Evolutionary conservation across 208 protist genomes (phyloP).

Genomic region (Zelonia costaricensis): DNA sequence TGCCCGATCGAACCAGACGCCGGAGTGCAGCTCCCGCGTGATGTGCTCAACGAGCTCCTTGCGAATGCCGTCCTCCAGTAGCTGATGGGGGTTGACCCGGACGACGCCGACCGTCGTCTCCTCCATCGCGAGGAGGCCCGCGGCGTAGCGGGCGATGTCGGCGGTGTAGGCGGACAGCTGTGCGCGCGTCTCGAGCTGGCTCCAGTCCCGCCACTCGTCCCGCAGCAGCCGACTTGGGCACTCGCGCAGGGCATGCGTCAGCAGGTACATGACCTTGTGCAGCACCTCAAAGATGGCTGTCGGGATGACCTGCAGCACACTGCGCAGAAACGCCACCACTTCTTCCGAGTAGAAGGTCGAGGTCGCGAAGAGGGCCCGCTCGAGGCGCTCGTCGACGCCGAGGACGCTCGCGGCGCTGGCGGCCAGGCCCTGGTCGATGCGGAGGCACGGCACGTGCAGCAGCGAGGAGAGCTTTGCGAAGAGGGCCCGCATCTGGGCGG

Average conservation of each 20-base stretch:
- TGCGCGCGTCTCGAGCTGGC: conserved; percentile 91
- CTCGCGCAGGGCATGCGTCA: conserved; percentile 81
- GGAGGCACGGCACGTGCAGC: conserved; percentile 94
- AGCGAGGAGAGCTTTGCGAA: conserved; percentile 97
- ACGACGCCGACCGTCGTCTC: conserved; percentile 97
- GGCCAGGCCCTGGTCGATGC: conserved; percentile 83
- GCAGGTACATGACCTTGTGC: conserved; percentile 93
- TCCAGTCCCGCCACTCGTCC: conserved; percentile 75
- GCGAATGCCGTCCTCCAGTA: conserved; percentile 98
- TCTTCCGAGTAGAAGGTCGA: conserved; percentile 94
- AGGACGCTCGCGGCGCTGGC: conserved; percentile 24
- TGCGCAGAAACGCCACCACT: conserved; percentile 92
- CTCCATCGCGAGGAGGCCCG: conserved; percentile 98
- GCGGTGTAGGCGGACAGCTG: conserved; percentile 89
- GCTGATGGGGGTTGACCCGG: conserved; percentile 94
- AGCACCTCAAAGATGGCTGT: conserved; percentile 95
- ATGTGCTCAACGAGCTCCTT: conserved; percentile 93
- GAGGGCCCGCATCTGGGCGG: conserved; percentile 94
- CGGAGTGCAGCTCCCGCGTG: conserved; percentile 65
- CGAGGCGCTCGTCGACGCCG: conserved; percentile 51
- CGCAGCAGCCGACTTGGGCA: conserved; percentile 72
- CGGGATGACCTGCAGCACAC: conserved; percentile 97
- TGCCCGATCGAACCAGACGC: conserved; percentile 62
- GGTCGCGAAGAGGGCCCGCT: conserved; percentile 84
- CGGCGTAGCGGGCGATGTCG: conserved; percentile 94